phyloP scores from a whole-genome alignment of 495 filamentous ascomycete genomes.

The Opeltia flavorubescens region DNA sequence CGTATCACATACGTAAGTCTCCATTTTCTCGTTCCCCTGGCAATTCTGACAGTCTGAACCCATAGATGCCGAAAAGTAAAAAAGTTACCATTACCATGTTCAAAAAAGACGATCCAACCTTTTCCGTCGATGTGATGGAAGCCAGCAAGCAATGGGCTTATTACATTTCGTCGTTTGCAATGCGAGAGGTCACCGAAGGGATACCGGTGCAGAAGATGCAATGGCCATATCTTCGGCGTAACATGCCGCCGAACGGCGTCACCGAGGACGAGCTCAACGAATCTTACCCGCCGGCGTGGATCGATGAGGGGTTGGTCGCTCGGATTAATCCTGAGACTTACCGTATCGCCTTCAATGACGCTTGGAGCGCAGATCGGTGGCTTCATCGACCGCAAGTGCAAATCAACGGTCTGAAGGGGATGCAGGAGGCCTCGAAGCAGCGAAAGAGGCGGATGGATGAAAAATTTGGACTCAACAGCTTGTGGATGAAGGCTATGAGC shows the following conservation, averaged over 20 bases:
- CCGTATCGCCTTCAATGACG: conserved; percentile 57
- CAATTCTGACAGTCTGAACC: conserved; percentile 4
- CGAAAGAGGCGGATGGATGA: conserved; percentile 11
- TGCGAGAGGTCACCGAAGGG: conserved; percentile 80
- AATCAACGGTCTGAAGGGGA: conserved; percentile 10
- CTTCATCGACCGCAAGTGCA: conserved; percentile 9
- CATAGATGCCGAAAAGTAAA: conserved; percentile 40
- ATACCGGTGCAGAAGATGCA: conserved; percentile 48
- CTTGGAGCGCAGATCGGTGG: conserved; percentile 49
- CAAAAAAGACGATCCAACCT: conserved; percentile 67
- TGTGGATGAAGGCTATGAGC: conserved; percentile 13
- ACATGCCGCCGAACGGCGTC: conserved; percentile 44
- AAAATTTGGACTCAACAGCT: conserved; percentile 10
- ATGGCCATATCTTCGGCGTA: conserved; percentile 60
- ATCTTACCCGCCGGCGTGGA: conserved; percentile 39
- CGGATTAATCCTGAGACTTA: conserved; percentile 72
- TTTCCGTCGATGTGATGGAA: conserved; percentile 46
- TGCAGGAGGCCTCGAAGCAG: conserved; percentile 8
- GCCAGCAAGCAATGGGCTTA: conserved; percentile 64
- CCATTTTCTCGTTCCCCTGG: background rate
- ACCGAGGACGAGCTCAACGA: conserved; percentile 35
- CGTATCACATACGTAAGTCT: conserved; percentile 67
- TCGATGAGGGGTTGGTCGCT: conserved; percentile 61
- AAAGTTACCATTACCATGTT: conserved; percentile 55
- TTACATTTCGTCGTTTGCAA: conserved; percentile 83